Conservation (phyloP, 768 basidiomycete genomes). For the Hysterangium stoloniferum region DNA sequence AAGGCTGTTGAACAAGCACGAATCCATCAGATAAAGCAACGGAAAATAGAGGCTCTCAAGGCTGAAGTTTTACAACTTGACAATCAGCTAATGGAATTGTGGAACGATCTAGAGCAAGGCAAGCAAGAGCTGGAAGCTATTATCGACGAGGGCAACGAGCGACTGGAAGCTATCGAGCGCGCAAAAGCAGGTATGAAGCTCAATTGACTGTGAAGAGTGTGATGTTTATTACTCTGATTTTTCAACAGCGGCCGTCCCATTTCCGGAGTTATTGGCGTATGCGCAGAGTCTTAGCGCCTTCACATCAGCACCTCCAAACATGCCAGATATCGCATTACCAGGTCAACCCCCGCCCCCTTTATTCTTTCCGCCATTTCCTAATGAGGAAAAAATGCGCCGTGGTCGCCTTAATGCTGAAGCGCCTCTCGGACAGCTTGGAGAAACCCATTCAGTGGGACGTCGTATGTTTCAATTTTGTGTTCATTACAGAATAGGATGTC, state of each 20-base stretch:
- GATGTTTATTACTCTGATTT: not conserved
- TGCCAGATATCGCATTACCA: slow-evolving; percentile 64
- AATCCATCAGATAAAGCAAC: slow-evolving; percentile 68
- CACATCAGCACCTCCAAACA: slow-evolving; percentile 83
- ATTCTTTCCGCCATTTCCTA: slow-evolving; percentile 88
- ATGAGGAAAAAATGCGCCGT: slow-evolving; percentile 85
- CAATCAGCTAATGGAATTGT: slow-evolving; percentile 59
- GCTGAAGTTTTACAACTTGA: slow-evolving; percentile 65
- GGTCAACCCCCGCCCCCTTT: slow-evolving; percentile 70
- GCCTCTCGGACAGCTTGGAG: slow-evolving; percentile 68
- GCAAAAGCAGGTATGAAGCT: slow-evolving; percentile 57
- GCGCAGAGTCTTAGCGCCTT: slow-evolving; percentile 81
- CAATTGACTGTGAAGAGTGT: not conserved
- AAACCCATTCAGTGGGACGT: slow-evolving; percentile 74
- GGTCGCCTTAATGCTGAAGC: slow-evolving; percentile 75
- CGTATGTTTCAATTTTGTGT: slow-evolving; percentile 35
- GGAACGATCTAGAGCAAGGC: slow-evolving; percentile 53
- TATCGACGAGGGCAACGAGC: slow-evolving; percentile 68
- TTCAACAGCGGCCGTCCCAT: slow-evolving; percentile 61
- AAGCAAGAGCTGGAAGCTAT: slow-evolving; percentile 62
- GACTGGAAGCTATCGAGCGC: slow-evolving; percentile 59
- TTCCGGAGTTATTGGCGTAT: slow-evolving; percentile 76
- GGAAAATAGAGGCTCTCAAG: slow-evolving; percentile 64
- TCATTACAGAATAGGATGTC: too few species aligned
- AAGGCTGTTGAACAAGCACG: slow-evolving; percentile 57